Conservation (phyloP, 2,329 filamentous ascomycete genomes). For the Hymenoscyphus linearis region DNA sequence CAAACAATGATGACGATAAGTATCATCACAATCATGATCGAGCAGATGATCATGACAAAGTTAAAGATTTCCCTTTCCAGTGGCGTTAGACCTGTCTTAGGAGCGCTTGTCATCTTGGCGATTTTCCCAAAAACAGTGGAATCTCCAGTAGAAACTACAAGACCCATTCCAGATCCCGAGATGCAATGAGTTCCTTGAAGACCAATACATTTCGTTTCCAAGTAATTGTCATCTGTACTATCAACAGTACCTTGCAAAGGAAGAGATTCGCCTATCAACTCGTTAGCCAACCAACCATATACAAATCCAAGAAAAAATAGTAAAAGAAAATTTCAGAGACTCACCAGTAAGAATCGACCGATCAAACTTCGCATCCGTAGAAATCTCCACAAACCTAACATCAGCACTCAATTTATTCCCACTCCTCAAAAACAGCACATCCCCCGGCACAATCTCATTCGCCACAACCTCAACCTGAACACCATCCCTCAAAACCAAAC, state of each 20-base stretch:
- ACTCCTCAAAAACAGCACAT: constrained; percentile 61
- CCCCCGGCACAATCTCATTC: constrained; percentile 64
- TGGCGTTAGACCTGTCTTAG: constrained; percentile 61
- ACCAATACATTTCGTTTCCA: constrained; percentile 71
- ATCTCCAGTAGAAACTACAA: constrained; percentile 69
- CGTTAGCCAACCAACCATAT: constrained; percentile 7
- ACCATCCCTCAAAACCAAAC: constrained; percentile 58
- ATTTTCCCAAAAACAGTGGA: constrained; percentile 71
- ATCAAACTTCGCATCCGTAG: constrained; percentile 66
- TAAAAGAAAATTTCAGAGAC: constrained; percentile 4
- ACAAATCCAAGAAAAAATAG: neutral
- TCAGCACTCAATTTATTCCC: constrained; percentile 73
- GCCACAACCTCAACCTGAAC: constrained; percentile 44
- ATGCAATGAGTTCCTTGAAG: constrained; percentile 77
- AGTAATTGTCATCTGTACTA: constrained; percentile 66
- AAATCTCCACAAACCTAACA: constrained; percentile 63
- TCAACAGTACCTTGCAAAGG: constrained; percentile 59
- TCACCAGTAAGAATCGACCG: constrained; percentile 65
- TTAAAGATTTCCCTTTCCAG: constrained; percentile 68
- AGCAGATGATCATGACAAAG: constrained; percentile 66
- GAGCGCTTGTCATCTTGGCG: constrained; percentile 64
- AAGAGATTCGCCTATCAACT: constrained; percentile 51
- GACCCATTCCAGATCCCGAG: constrained; percentile 58
- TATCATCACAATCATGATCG: constrained; percentile 62
- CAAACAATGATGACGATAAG: constrained; percentile 61